Base-by-base conservation (phyloP, 768 basidiomycete genomes). In the Xanthoconium purpureum region DNA sequence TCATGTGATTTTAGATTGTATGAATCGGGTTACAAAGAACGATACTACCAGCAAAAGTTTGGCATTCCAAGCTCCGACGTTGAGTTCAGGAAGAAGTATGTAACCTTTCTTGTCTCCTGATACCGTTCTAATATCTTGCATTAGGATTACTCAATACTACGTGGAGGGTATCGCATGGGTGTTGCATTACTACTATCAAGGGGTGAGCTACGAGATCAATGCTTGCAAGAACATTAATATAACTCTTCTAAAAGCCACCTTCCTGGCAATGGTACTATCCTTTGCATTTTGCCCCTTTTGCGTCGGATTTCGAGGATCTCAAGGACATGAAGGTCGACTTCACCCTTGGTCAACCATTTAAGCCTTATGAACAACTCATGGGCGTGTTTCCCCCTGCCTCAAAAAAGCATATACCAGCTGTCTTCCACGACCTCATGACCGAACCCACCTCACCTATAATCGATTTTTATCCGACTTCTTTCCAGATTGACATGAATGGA, bases 261-360 rank as follows among this genome's bases (percentile, higher is more conserved):
- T 97, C 95, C 3, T 98, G 96, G 96, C 85, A 94, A 66, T 99
- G 97, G 97, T 99, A 89, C 75, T 98, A 98, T 71, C 97, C 97
- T 2, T 95, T 89, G 66, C 97, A 99, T 73, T 99, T 97, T 70
- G 93, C 97, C 13, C 97, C 97, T 1, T 99, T 99, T 70, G 97
- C 97, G 9, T 87, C 88, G 57, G 97, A 99, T 71, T 98, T 98
- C 62, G 80, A 82, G 54, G 86, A 90, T 44, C 77, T 96, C 46
- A 81, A 80, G 36, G 78, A 84, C 60, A 84, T 95, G 83, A 76
- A 92, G 37, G 85, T 98, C 68, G 72, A 77, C 37, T 98, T 98
- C 66, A 80, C 82, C 6, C 68, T 84, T 28, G 92, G 94, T 7
- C 80, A 84, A 56, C 97, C 97, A 5, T 98, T 98, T 80, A 92